phyloP scores from a whole-genome alignment of 768 basidiomycete species.

The Naganishia randhawae region DNA sequence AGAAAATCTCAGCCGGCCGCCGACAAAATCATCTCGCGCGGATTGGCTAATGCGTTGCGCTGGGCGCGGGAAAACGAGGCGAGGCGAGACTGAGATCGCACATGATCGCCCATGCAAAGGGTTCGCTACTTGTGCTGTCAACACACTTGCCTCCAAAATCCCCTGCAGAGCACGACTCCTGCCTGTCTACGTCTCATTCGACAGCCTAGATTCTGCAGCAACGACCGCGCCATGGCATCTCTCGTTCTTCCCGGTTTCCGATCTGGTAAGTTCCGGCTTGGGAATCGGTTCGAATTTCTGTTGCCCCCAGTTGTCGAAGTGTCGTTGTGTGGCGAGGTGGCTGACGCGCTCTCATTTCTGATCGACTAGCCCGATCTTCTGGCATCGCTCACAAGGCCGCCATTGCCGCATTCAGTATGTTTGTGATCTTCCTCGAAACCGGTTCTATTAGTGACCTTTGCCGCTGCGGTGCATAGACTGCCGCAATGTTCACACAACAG shows the following conservation, averaged over 20 bases:
- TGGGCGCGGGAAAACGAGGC: conserved; percentile 4
- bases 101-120: background rate
- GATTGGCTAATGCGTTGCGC: conserved; percentile 16
- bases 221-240: conserved; percentile 28
- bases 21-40: conserved; percentile 13
- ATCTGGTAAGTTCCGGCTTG: conserved; percentile 25
- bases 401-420: conserved; percentile 34
- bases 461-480: background rate
- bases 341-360: conserved; percentile 24
- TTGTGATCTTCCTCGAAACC: background rate
- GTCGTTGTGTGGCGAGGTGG: background rate
- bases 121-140: background rate
- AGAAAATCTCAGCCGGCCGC: background rate
- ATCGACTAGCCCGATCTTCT: conserved; percentile 15
- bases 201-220: background rate
- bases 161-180: background rate
- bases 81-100: background rate
- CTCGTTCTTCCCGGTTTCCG: conserved; percentile 35
- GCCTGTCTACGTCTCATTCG: background rate
- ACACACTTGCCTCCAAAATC: background rate
- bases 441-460: background rate
- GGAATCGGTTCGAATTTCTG: background rate
- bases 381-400: conserved; percentile 27
- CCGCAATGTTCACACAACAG: conserved; percentile 34
- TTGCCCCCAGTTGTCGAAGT: background rate